Evolutionary conservation across 2,329 filamentous ascomycete species (phyloP), one percentile per base, ranked within the genome.

Genomic region (Diaporthe sp.): DNA sequence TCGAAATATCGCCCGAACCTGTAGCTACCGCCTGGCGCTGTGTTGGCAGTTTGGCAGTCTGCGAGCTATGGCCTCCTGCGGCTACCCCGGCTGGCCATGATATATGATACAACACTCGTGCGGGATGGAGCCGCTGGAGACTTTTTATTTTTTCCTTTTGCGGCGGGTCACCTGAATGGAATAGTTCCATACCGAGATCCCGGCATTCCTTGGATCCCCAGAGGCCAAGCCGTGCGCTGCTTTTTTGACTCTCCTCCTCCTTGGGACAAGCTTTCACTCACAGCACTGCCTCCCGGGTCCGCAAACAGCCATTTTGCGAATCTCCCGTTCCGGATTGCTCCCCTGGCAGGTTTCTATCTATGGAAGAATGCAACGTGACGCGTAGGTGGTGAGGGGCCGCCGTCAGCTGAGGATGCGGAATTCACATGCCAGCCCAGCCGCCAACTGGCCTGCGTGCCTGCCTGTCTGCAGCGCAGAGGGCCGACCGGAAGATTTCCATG

Each of bases 171-270:
- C 68, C 63, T 72, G 61, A 70, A 47, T 71, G 47, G 63, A 70
- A 71, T 9, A 75, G 49, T 58, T 67, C 61, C 68, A 70, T 76
- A 42, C 75, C 67, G 71, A 61, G 70, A 76, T 75, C 75, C 73
- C 60, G 73, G 74, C 75, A 76, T 51, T 39, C 70, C 49, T 72
- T 39, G 37, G 68, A 53, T 42, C 75, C 68, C 53, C 73, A 63
- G 72, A 49, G 65, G 42, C 58, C 39, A 70, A 75, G 57, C 44
- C 70, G 39, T 71, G 61, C 49, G 55, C 17, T 63, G 55, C 60
- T 70, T 71, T 72, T 71, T 71, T 73, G 31, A 25, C 44, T 70
- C 71, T 55, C 25, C 44, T 53, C 47, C 39, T 44, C 47, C 51
- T 60, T n/a, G 60, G 31, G 58, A 72, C 68, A 60, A 72, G 68